These are phyloP conservation scores for Sugiyamaella boreocaroliniensis DNA, from an alignment of 805 yeast genomes.

Conservation along the genomic window DNA sequence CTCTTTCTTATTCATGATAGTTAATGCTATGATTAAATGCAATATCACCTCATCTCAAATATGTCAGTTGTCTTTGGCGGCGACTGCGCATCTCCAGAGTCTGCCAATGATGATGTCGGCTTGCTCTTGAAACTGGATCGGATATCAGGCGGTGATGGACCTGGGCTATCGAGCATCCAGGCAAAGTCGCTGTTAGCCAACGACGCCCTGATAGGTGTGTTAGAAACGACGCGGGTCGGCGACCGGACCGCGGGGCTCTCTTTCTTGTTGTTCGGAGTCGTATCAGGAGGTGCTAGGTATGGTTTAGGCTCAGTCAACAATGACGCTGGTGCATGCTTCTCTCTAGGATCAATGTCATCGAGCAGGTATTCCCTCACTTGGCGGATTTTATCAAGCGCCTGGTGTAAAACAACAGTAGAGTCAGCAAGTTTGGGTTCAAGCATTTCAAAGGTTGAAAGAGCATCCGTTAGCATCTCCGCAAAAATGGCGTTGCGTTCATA, in stretches of 20 bases:
- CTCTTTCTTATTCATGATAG: no score
- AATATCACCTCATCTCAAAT: constrained; percentile 4
- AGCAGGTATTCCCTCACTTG: constrained; percentile 12
- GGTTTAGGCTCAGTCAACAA: neutral
- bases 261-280: neutral
- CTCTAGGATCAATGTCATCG: neutral
- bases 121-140: neutral
- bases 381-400: constrained; percentile 9
- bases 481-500: constrained; percentile 4
- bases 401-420: neutral
- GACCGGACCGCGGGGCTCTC: neutral
- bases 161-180: constrained; percentile 23
- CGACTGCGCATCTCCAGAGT: neutral
- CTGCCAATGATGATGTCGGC: neutral
- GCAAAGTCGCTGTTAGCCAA: constrained; percentile 25
- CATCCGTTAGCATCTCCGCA: constrained; percentile 10
- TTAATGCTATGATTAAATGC: neutral
- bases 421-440: neutral
- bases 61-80: constrained; percentile 1
- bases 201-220: constrained; percentile 17
- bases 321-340: neutral
- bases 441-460: constrained; percentile 6
- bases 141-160: constrained; percentile 1
- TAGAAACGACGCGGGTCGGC: neutral
- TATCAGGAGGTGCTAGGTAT: no score